Evolutionary conservation across 164 flowering plant species (phyloP).

Genomic region (Nymphaea thermarum): DNA sequence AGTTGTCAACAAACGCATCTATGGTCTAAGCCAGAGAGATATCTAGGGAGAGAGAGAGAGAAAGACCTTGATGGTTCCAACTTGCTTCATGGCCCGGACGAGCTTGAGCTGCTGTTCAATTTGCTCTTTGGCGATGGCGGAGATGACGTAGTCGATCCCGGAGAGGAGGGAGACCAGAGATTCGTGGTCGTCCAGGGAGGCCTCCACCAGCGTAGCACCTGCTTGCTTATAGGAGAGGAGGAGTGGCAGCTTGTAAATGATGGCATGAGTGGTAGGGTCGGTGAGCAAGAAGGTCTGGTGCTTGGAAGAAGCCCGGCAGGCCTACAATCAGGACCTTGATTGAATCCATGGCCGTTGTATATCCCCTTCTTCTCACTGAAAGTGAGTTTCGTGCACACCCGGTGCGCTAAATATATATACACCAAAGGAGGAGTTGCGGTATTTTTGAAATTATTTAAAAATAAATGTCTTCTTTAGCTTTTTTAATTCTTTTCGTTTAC

Average conservation of each 20-base stretch:
- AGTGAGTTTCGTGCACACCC: too few relatives aligned
- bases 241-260: constrained; percentile 40
- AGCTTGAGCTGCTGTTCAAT: constrained; percentile 52
- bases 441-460: too few relatives aligned
- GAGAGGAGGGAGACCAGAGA: constrained; percentile 29
- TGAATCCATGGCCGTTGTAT: neutral
- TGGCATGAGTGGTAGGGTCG: neutral
- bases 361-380: too few relatives aligned
- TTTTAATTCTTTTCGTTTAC: too few relatives aligned
- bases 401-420: too few relatives aligned
- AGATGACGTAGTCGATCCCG: constrained; percentile 20
- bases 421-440: too few relatives aligned
- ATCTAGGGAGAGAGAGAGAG: neutral
- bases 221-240: constrained; percentile 26
- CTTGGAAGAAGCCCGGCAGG: neutral
- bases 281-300: neutral
- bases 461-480: too few relatives aligned
- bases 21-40: too few relatives aligned
- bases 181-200: constrained; percentile 29
- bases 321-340: neutral
- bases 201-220: constrained; percentile 13
- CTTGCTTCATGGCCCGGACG: constrained; percentile 58
- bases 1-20: too few relatives aligned
- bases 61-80: constrained; percentile 50
- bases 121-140: constrained; percentile 50